These are phyloP conservation scores for Stemphylium beticola DNA, from an alignment of 2,329 filamentous ascomycete species.

Conservation along the genomic window DNA sequence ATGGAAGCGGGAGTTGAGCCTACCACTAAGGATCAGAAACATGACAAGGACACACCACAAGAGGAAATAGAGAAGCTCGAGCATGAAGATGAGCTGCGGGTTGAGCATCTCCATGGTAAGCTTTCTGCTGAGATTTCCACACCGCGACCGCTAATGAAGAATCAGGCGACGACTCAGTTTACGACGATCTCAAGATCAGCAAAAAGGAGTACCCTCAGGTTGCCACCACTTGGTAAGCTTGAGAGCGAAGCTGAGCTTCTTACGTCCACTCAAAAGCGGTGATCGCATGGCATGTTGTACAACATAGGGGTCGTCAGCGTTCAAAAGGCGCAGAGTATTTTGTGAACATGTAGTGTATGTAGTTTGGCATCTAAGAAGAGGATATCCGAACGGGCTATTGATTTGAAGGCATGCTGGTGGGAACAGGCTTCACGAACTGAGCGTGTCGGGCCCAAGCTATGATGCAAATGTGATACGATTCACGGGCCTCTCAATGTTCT, in stretches of 20 bases:
- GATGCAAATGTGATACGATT: neutral
- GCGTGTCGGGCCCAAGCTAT: no score
- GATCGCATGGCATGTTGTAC: neutral
- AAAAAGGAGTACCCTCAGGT: conserved; percentile 64
- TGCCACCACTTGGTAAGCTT: conserved; percentile 42
- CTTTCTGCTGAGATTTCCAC: neutral
- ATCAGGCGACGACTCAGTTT: conserved; percentile 65
- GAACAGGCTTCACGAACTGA: neutral
- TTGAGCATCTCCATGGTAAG: conserved; percentile 64
- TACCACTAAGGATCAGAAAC: conserved; percentile 62
- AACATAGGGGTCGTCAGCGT: neutral
- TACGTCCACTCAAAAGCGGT: neutral
- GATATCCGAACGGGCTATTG: neutral
- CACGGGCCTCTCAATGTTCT: neutral
- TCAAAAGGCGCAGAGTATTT: neutral
- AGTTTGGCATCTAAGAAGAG: neutral
- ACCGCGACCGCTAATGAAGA: conserved; percentile 5
- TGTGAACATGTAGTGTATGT: neutral
- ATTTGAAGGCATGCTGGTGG: neutral
- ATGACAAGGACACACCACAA: conserved; percentile 65
- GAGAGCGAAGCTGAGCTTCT: neutral
- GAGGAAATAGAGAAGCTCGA: conserved; percentile 78
- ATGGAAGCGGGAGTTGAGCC: conserved; percentile 64
- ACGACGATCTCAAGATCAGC: conserved; percentile 64
- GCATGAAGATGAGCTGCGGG: conserved; percentile 73